Evolutionary conservation across 179 eudicot genomes (phyloP), one percentile per base, ranked within the genome.

Genomic region (Heliamphora pulchella): DNA sequence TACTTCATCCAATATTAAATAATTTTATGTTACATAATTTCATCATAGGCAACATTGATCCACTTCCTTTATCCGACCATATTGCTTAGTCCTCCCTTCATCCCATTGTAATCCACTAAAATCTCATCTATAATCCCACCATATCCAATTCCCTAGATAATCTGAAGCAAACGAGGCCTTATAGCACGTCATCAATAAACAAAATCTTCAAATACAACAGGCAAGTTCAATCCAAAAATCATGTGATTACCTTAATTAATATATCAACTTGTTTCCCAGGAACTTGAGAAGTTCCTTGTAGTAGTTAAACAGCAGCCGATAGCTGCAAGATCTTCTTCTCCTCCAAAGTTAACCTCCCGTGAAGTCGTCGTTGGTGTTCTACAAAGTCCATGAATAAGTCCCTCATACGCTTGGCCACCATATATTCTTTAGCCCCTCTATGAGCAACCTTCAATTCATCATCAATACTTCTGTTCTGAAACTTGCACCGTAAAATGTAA

Each of bases 381-480:
- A 76, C 58, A 65, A 84, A 91, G 9, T 85, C 87, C 63, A 71
- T 2, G 64, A 77, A 81, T 39, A 91, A 46, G 70, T 76, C 87
- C 79, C 80, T 89, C 18, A 87, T 65, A 74, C 59, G 79, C 79
- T 78, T 78, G 2, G 92, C 91, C 75, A 58, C 82, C 59, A 58
- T 72, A 81, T 83, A 88, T 78, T 85, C 90, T 81, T 87, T 80
- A 64, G 84, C 79, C 75, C 91, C 94, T 78, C 71, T 61, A 22
- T n/a, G 71, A 50, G 85, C 88, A 7, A 88, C 76, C 81, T 75
- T 80, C 74, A 89, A 77, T 18, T 83, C 87, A 64, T 67, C 83
- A 20, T 78, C 86, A 65, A 80, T 59, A 41, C 3, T 54, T 68
- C 20, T 58, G 5, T 81, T 64, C 75, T 72, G 80, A 75, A 13